Conservation (phyloP, 2,329 filamentous ascomycete species). For the Calycina herbarum region DNA sequence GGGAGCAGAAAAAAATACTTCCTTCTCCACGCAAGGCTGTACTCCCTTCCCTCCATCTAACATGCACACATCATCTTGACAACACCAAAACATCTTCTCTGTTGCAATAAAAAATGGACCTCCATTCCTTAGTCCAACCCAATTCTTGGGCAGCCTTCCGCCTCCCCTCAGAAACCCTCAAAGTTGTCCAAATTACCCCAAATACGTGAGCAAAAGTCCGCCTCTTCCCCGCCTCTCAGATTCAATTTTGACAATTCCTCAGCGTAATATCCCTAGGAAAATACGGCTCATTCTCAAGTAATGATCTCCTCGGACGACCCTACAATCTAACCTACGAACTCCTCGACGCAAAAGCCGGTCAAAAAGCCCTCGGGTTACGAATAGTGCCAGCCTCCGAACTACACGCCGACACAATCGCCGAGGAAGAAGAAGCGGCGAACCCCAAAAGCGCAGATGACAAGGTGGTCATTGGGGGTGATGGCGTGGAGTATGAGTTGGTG, state of each 20-base stretch:
- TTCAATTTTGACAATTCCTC: conserved; percentile 25
- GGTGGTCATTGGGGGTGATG: conserved; percentile 44
- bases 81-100: neutral
- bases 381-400: conserved; percentile 80
- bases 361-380: conserved; percentile 68
- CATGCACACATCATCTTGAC: neutral
- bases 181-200: conserved; percentile 57
- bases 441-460: conserved; percentile 44
- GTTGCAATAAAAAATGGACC: conserved; percentile 34
- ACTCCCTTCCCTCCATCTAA: neutral
- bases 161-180: conserved; percentile 58
- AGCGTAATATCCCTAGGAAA: conserved; percentile 89
- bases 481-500: conserved; percentile 48
- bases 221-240: conserved; percentile 21
- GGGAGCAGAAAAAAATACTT: conserved; percentile 15
- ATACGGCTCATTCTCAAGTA: conserved; percentile 87
- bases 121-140: conserved; percentile 48
- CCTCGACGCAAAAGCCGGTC: conserved; percentile 65
- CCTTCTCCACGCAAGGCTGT: conserved; percentile 15
- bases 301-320: conserved; percentile 86
- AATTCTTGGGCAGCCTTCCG: conserved; percentile 61
- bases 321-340: conserved; percentile 92
- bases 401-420: conserved; percentile 72
- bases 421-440: conserved; percentile 48
- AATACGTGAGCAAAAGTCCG: conserved; percentile 53